Percentiles rank a stretch among this genome's conserved stretches.
These are phyloP conservation scores for Candida rishiriensis DNA, from an alignment of 805 yeast species.

Conservation along the genomic window DNA sequence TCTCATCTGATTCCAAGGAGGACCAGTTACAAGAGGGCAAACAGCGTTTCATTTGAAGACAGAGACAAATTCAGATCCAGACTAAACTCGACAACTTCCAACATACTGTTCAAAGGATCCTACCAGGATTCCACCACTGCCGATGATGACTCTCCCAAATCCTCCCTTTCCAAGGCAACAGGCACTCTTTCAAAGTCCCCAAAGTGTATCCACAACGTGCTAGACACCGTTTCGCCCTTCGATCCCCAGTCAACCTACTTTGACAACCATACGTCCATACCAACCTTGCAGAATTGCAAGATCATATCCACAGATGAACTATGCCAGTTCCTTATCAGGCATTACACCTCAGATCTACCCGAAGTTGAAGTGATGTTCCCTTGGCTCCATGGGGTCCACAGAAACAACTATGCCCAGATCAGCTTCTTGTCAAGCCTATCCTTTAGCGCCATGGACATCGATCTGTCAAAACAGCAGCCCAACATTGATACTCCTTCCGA, in stretches of 20 bases:
- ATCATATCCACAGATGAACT: slow-evolving; percentile 25
- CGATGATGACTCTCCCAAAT: slow-evolving; percentile 6
- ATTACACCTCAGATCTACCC: slow-evolving; percentile 42
- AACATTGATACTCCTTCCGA: slow-evolving; percentile 18
- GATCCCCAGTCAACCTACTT: slow-evolving; percentile 20
- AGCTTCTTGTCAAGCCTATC: slow-evolving; percentile 34
- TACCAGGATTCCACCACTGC: slow-evolving; percentile 6
- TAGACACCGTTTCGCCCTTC: slow-evolving; percentile 14
- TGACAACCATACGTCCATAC: slow-evolving; percentile 13
- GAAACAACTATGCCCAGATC: slow-evolving; percentile 49
- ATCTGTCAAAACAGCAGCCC: neutral
- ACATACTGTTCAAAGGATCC: slow-evolving; percentile 11
- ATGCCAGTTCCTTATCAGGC: slow-evolving; percentile 15
- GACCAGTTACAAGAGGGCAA: slow-evolving; percentile 24
- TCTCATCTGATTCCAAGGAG: slow-evolving; percentile 8
- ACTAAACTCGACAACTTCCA: slow-evolving; percentile 14
- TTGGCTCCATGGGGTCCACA: slow-evolving; percentile 81
- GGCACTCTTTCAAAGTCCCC: too few relatives aligned
- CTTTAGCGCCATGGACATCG: slow-evolving; percentile 4
- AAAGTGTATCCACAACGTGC: neutral
- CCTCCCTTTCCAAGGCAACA: neutral
- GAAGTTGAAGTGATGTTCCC: slow-evolving; percentile 72
- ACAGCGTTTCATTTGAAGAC: slow-evolving; percentile 27
- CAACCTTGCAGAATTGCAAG: slow-evolving; percentile 12
- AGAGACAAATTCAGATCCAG: slow-evolving; percentile 24